Base-by-base conservation (phyloP, 192 early-diverging fungal species). In the Neocallimastix lanati region DNA sequence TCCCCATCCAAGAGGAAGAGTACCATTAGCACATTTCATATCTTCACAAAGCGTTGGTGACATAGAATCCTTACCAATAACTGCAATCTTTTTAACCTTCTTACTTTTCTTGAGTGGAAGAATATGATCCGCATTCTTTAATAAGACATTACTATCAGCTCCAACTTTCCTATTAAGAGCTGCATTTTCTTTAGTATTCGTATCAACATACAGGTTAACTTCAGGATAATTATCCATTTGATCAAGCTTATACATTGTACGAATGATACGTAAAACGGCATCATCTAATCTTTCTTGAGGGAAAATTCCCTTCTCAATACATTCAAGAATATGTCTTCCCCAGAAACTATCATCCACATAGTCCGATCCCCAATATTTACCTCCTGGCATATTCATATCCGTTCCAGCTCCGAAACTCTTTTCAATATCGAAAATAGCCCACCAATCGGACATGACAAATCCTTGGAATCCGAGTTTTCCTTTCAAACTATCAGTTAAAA, bases 391-490 rank as follows among this genome's bases (percentile, higher is more conserved):
- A 33, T 33, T 87, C 89, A 92, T 89, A 79, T 92, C 90, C 27
- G 86, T 78, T 36, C 88, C 86, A 80, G 79, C 79, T 14, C 78
- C 58, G 25, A 82, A 83, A 77, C 86, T 84, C 30, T 78, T 40
- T 0, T 29, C 76, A 28, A 79, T 80, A 29, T 80, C 84, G 30
- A 86, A 82, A 14, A 83, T 81, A 38, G 90, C 90, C 76, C 81
- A 83, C 89, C 89, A 92, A 78, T 91, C 91, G 29, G 87, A 84
- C 86, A 88, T 88, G 40, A 92, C 87, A 76, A 92, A 92, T 1
- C 89, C 90, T n/a, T 84, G 50, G 81, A 92, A 92, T 6, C 83
- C 87, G 40, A 92, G 81, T 78, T 92, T 85, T 9, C 77, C 76
- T 29, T 84, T 92, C 76, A 67, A 92, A 78, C n/a, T 89, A 33